Evolutionary conservation across 2,329 filamentous ascomycete species (phyloP), one percentile per base, ranked within the genome.

Genomic region (Stemphylium beticola): DNA sequence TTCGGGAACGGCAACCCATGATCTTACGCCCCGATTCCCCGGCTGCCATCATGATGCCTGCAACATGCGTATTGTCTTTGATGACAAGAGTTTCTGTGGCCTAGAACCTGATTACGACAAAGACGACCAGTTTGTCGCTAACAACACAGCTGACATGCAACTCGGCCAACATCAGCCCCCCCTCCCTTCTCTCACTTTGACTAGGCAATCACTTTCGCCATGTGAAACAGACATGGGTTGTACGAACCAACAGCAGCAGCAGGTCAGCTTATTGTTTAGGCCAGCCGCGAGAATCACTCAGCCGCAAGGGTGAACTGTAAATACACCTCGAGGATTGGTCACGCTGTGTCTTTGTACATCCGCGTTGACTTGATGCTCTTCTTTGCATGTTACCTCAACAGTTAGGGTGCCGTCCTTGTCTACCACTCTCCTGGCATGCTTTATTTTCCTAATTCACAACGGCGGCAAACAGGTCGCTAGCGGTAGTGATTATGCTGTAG

Each of bases 221-320:
- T 22, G 42, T 44, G 31, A 44, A 32, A 32, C 18, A 26, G 31
- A 49, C 42, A 48, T 37, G 9, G 9, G 60, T 55, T 12, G 47
- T 42, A 44, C 34, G 41, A 50, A 29, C 51, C 26, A 53, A 34
- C 18, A 33, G 6, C 49, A 47, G 22, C 17, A 32, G 11, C 22
- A 39, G 26, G 26, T 60, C 52, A 61, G 54, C 60, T 61, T 55
- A 58, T 62, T 26, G 9, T 36, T 47, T 22, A 55, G 49, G 40
- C 45, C 50, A 37, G 17, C 55, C 55, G 26, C 26, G 55, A 57
- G 55, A 17, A 9, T 34, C 24, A 26, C 45, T 50, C 57, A 57
- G 44, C 52, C 50, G 37, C 53, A 60, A 48, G 29, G 17, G 24
- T 29, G 46, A 33, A 26, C 18, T 9, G 10, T 39, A 9, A 44